Base-by-base conservation (phyloP, 495 filamentous ascomycete species). In the Aspergillus olivimuriae region DNA sequence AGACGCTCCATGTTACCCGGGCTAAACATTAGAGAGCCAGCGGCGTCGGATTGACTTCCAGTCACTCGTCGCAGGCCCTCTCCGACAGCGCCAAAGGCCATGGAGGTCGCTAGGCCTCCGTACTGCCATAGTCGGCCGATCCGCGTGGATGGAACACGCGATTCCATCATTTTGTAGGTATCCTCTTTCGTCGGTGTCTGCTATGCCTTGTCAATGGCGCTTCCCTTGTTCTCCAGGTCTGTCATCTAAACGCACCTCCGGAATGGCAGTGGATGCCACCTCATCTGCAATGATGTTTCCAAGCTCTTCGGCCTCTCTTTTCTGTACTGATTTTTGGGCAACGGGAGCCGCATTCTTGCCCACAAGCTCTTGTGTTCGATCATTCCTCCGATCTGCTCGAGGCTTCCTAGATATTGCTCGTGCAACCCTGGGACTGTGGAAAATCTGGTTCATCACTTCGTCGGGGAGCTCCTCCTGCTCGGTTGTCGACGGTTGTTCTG, bases 51-150 rank as follows among this genome's bases (percentile, higher is more conserved):
- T 43, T 81, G 70, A 23, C 65, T 60, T 3, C 80, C 78, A 20
- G 77, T 73, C 2, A 79, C 80, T 23, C 91, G 78, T 42, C 86
- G 83, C 31, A 97, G 55, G 20, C 84, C 78, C 60, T 98, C 92
- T 15, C 79, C 82, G 31, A 94, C 78, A 2, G 87, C 89, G n/a
- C 92, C 92, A 55, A 92, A 89, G 9, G 94, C 82, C 89, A 98
- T 95, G 18, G 91, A 91, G 0, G 88, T 87, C 21, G 87, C 92
- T 4, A 98, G 72, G 1, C 94, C 89, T 42, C 87, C 79, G 62
- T 97, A 98, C 58, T 97, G 91, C 84, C 91, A 96, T 11, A 98
- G 60, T 44, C 92, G 74, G 18, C 89, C 82, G 30, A 98, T 58
- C 2, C 92, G 82, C 17, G 88, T 86, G 4, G 92, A 88, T 8